Evolutionary conservation across 169 alveolate genomes (phyloP).

Genomic region (Neospora caninum): DNA sequence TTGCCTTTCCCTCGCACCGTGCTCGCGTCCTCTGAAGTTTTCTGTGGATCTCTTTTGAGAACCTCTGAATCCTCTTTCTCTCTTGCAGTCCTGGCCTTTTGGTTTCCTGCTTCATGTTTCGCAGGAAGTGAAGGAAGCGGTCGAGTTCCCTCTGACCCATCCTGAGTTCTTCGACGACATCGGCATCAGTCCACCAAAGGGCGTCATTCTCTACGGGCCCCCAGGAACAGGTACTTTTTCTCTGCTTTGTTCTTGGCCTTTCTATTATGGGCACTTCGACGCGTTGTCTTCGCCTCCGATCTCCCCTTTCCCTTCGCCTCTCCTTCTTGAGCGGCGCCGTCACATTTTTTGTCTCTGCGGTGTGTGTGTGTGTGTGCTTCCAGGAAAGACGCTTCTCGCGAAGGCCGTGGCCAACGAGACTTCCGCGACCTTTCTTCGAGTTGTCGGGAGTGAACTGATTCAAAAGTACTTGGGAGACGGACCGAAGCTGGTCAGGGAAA

Average conservation of each 20-base stretch:
- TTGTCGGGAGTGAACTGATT: conserved; percentile 98
- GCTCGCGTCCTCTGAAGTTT: too few species aligned
- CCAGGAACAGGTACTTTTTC: conserved; percentile 85
- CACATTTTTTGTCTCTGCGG: too few species aligned
- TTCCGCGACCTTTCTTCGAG: conserved; percentile 98
- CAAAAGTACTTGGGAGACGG: conserved; percentile 98
- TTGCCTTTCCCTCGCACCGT: too few species aligned
- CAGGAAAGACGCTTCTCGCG: conserved; percentile 94
- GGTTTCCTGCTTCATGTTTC: too few species aligned
- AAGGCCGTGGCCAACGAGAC: conserved; percentile 98
- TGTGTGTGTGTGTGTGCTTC: not conserved
- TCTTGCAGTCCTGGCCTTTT: too few species aligned
- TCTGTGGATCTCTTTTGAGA: too few species aligned
- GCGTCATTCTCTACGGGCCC: conserved; percentile 88
- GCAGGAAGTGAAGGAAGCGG: conserved; percentile 91
- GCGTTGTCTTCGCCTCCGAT: not conserved
- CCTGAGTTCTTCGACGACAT: conserved; percentile 99
- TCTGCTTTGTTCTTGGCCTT: not conserved
- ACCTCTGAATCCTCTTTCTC: too few species aligned
- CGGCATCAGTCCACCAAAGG: conserved; percentile 97
- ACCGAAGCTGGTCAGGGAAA: conserved; percentile 98
- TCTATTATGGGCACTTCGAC: too few species aligned
- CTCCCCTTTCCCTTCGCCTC: too few species aligned
- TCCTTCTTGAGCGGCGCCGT: too few species aligned
- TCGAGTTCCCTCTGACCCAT: conserved; percentile 97